phyloP scores from a whole-genome alignment of 176 grass and related monocot genomes.

The Musa beccarii region DNA sequence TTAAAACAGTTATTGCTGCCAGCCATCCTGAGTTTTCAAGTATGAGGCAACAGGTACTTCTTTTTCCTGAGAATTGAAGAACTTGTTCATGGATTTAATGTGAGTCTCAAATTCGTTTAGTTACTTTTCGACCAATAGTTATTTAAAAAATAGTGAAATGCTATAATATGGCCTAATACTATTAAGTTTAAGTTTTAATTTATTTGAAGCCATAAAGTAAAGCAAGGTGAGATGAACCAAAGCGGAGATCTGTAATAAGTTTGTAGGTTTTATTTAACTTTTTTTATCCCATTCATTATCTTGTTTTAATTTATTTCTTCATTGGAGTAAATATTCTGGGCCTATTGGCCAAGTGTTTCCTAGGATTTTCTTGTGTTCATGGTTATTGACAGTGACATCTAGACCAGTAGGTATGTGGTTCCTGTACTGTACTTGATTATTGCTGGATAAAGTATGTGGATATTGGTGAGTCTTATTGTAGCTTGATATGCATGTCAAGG shows the following conservation, averaged over 20 bases:
- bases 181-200: not conserved
- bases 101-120: not conserved
- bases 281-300: not conserved
- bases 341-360: no score
- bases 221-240: not conserved
- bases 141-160: not conserved
- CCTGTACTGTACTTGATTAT: no score
- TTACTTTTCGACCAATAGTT: not conserved
- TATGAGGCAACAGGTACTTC: slow-evolving; percentile 87
- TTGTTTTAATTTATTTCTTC: not conserved
- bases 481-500: no score
- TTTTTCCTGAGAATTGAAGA: not conserved
- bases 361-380: no score
- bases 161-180: not conserved
- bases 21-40: slow-evolving; percentile 89
- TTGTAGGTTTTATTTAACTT: not conserved
- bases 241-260: not conserved
- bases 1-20: slow-evolving; percentile 85
- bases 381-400: no score
- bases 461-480: no score
- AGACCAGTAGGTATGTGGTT: no score
- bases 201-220: not conserved
- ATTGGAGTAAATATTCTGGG: not conserved
- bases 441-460: no score
- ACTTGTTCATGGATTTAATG: not conserved